Base-by-base conservation (phyloP, 306 rosid genomes). In the Coriaria nepalensis region DNA sequence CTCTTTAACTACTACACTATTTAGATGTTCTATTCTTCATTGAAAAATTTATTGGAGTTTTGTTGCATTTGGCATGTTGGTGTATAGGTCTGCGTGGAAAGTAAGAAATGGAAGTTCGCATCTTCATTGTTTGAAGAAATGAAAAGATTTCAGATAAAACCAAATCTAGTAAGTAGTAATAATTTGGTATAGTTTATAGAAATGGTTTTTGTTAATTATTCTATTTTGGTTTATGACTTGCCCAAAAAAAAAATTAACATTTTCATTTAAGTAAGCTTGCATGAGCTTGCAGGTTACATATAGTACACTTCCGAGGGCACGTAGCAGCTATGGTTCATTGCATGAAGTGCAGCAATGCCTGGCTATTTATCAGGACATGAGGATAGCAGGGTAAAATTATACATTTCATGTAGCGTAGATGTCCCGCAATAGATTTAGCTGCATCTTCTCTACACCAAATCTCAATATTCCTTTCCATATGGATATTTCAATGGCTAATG, bases 301-400 rank as follows among this genome's bases (percentile, higher is more conserved):
- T 62, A 74, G 71, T 56, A 90, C 97, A 43, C 84, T 90, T 64
- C 48, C 84, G 59, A 74, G 71, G 73, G 92, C 95, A 13, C 84
- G 94, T 29, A 72, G 57, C 56, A 79, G 72, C 58, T 90, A 84
- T 7, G 95, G 87, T 48, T 81, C 95, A 45, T 55, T 85, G 33
- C 73, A 44, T 20, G 97, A 81, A 75, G 86, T 90, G 45, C 93
- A 81, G 61, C 95, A 81, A 63, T 81, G 95, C 67, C 55, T 90
- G 57, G 65, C 84, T 58, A 67, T 84, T 68, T 90, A 90, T 46
- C 95, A 75, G 72, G 95, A 90, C 45, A 81, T 90, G 97, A 73
- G 87, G 46, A 90, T 74, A 63, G 85, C 97, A 13, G 95, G 97
- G 97, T 90, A 77, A 20, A 20, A 20, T 20, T n/a, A n/a, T n/a